Percentiles rank a stretch among this genome's conserved stretches.
Conservation (phyloP, 768 basidiomycete genomes). For the Sporobolomyces phaffii region DNA sequence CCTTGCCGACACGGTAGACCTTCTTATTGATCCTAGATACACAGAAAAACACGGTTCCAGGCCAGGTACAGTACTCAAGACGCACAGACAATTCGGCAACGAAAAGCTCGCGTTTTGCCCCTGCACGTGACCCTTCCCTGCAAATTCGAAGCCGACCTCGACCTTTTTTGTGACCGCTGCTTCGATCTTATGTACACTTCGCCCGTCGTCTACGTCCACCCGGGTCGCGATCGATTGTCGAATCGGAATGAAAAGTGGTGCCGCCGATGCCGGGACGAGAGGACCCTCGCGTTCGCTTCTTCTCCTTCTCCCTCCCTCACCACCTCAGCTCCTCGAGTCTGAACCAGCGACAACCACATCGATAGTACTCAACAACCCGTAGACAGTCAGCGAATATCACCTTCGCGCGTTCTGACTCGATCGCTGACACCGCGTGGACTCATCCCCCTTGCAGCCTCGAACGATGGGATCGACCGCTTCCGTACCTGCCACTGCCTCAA, state of each 20-base stretch:
- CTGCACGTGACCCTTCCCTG: no score
- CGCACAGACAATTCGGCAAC: no score
- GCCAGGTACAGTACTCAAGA: no score
- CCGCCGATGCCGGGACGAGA: no score
- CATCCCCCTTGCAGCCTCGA: not conserved
- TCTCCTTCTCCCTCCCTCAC: not conserved
- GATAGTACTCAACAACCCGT: not conserved
- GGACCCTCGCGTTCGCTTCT: not conserved
- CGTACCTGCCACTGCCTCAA: not conserved
- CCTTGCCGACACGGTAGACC: slow-evolving; percentile 88
- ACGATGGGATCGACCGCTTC: slow-evolving; percentile 1
- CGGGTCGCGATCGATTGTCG: no score
- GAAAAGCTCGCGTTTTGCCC: no score
- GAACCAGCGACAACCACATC: not conserved
- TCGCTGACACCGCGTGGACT: not conserved
- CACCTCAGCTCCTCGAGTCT: not conserved
- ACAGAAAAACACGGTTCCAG: no score
- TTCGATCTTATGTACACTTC: no score
- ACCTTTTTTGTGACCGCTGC: no score
- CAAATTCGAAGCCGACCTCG: no score
- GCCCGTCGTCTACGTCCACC: no score
- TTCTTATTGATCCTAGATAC: slow-evolving; percentile 97
- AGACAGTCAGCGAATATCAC: not conserved
- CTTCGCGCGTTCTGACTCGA: not conserved
- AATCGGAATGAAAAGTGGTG: no score